Conservation (phyloP, 805 yeast genomes). For the Jamesozyma rosinii region DNA sequence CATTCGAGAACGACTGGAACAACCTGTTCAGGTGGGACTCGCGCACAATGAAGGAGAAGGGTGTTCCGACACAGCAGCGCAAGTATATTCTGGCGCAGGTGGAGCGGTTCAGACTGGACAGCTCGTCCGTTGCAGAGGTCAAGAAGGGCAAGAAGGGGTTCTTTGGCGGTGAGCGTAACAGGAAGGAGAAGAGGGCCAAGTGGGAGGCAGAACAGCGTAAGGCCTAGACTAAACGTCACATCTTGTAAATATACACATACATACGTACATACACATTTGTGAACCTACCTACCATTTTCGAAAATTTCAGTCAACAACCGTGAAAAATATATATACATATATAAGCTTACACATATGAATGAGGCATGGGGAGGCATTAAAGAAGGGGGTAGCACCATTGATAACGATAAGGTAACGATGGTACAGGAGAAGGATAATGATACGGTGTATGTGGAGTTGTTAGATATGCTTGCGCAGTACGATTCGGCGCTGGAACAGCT, state of each 20-base stretch:
- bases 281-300: too few relatives aligned
- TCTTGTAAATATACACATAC: not conserved
- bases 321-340: too few relatives aligned
- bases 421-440: too few relatives aligned
- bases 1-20: conserved; percentile 61
- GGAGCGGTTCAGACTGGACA: conserved; percentile 48
- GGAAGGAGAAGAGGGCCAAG: conserved; percentile 55
- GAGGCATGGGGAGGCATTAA: too few relatives aligned
- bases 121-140: conserved; percentile 46
- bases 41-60: conserved; percentile 56
- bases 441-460: conserved; percentile 7
- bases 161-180: conserved; percentile 81
- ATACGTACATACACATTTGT: not conserved
- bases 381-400: too few relatives aligned
- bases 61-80: conserved; percentile 64
- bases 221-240: not conserved
- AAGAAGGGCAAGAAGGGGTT: conserved; percentile 60
- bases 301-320: too few relatives aligned
- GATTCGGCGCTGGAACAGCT: conserved; percentile 24
- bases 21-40: conserved; percentile 52
- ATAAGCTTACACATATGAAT: too few relatives aligned
- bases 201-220: conserved; percentile 41
- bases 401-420: too few relatives aligned
- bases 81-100: conserved; percentile 67
- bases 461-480: conserved; percentile 17